Evolutionary conservation across 345 rosid species (phyloP).

Genomic region (Moricandia moricandioides): DNA sequence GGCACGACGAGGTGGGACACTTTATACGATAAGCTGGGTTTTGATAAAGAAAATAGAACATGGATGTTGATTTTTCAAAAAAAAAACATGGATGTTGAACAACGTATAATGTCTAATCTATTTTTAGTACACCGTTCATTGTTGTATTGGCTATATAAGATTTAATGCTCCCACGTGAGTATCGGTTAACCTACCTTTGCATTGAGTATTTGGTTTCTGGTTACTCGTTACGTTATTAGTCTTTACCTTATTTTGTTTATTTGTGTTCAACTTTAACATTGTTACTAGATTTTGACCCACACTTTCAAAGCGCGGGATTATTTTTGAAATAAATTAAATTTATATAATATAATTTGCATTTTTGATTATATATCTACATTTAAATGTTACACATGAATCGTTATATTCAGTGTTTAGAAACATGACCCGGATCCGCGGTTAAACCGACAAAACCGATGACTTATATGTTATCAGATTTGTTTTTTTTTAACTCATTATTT

Average conservation of each 20-base stretch:
- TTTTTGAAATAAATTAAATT: too few relatives aligned
- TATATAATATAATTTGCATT: too few relatives aligned
- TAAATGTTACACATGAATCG: too few relatives aligned
- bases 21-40: neutral
- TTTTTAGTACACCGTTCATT: slow-evolving; percentile 2
- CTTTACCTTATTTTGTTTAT: neutral
- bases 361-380: too few relatives aligned
- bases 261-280: neutral
- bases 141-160: slow-evolving; percentile 1
- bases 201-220: slow-evolving; percentile 1
- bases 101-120: slow-evolving; percentile 10
- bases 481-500: too few relatives aligned
- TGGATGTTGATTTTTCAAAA: too few relatives aligned
- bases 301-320: too few relatives aligned
- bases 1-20: neutral
- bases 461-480: too few relatives aligned
- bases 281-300: too few relatives aligned
- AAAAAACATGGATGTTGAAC: slow-evolving; percentile 17
- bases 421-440: too few relatives aligned
- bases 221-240: neutral
- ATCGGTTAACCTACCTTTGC: slow-evolving; percentile 28
- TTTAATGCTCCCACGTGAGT: slow-evolving; percentile 26
- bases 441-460: too few relatives aligned
- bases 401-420: too few relatives aligned
- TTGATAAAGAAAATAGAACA: neutral